phyloP scores from a whole-genome alignment of 768 basidiomycete species.

The Macrolepiota dolichaula region DNA sequence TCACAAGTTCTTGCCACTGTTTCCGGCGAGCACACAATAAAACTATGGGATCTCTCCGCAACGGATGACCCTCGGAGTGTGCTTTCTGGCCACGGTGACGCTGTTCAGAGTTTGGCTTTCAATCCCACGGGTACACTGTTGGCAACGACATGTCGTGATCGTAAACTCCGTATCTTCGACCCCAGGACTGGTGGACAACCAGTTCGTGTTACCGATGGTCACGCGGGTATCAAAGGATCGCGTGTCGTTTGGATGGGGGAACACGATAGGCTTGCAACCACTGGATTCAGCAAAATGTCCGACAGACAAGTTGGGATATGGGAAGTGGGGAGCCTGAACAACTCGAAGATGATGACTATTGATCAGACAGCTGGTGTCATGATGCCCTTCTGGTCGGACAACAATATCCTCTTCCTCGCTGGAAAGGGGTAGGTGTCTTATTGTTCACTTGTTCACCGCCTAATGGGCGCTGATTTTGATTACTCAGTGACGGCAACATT shows the following conservation, averaged over 20 bases:
- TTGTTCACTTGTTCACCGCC: neutral
- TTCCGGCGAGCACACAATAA: constrained; percentile 81
- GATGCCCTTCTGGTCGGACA: constrained; percentile 98
- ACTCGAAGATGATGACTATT: constrained; percentile 72
- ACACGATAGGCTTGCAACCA: constrained; percentile 84
- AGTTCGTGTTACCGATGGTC: constrained; percentile 80
- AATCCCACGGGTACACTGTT: constrained; percentile 77
- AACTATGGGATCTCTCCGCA: constrained; percentile 87
- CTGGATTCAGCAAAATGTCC: constrained; percentile 96
- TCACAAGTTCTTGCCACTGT: constrained; percentile 79
- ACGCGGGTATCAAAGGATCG: constrained; percentile 91
- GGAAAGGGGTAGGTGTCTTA: constrained; percentile 76
- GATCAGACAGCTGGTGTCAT: constrained; percentile 92
- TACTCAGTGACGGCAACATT: constrained; percentile 86
- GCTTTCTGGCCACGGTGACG: constrained; percentile 78
- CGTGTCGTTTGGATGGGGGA: constrained; percentile 91
- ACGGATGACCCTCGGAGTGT: constrained; percentile 60
- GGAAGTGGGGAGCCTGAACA: constrained; percentile 78
- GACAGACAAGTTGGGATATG: constrained; percentile 89
- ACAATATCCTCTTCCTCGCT: constrained; percentile 89
- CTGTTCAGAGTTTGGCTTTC: constrained; percentile 83
- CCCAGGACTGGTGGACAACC: constrained; percentile 80
- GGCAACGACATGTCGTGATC: constrained; percentile 89
- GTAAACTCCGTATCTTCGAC: constrained; percentile 91
- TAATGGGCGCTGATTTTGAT: neutral